Evolutionary conservation across 192 early-diverging fungal species (phyloP).

Genomic region (Paraglomus brasilianum): DNA sequence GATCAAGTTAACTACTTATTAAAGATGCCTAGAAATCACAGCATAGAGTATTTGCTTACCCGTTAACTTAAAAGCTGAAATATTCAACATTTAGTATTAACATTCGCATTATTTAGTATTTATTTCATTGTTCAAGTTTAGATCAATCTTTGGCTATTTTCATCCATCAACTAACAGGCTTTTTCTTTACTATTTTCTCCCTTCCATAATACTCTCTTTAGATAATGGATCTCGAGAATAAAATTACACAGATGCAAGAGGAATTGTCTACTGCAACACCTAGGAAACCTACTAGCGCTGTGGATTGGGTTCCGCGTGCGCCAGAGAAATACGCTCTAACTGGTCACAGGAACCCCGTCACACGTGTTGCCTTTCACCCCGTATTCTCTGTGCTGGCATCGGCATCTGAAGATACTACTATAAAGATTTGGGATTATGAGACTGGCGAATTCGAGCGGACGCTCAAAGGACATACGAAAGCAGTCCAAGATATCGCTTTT

Average conservation of each 20-base stretch:
- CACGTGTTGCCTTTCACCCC: conserved; percentile 84
- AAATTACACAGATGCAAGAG: conserved; percentile 73
- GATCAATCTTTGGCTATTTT: not conserved
- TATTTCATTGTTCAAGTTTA: not conserved
- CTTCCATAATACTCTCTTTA: conserved; percentile 41
- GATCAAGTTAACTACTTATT: no score
- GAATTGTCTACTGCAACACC: conserved; percentile 63
- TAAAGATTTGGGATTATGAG: conserved; percentile 94
- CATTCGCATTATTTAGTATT: no score
- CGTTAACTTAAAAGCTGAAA: no score
- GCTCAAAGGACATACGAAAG: conserved; percentile 93
- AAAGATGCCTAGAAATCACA: no score
- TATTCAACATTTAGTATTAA: no score
- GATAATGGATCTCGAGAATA: conserved; percentile 91
- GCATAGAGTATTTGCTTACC: no score
- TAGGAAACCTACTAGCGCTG: conserved; percentile 50
- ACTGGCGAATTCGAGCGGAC: conserved; percentile 90
- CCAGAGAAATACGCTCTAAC: conserved; percentile 73
- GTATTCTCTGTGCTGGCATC: conserved; percentile 80
- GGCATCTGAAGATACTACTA: conserved; percentile 87
- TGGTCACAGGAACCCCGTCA: conserved; percentile 81
- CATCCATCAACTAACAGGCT: not conserved
- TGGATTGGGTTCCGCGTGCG: conserved; percentile 81
- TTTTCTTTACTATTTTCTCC: not conserved
- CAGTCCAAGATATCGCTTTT: conserved; percentile 88